Percentiles rank a stretch among this genome's conserved stretches.
Conservation (phyloP, 768 basidiomycete species). For the Hypholoma fasciculare region DNA sequence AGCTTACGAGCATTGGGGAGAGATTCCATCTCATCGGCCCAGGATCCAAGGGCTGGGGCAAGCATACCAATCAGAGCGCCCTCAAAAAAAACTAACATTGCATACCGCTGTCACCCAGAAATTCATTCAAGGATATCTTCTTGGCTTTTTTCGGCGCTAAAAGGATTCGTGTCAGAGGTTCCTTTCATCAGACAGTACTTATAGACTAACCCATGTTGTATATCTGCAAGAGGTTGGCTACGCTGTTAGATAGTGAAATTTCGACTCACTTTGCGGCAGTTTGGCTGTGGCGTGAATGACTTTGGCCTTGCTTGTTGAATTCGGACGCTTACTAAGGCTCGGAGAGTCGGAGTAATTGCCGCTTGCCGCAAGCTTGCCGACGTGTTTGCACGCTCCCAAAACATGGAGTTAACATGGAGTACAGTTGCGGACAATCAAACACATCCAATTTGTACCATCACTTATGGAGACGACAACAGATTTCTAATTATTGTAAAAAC, state of each 20-base stretch:
- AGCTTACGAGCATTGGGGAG: slow-evolving; percentile 90
- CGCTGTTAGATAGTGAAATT: slow-evolving; percentile 15
- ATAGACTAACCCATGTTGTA: slow-evolving; percentile 16
- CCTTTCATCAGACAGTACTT: background rate
- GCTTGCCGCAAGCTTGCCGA: no score
- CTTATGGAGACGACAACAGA: no score
- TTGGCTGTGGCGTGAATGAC: slow-evolving; percentile 17
- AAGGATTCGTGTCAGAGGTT: slow-evolving; percentile 3
- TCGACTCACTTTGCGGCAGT: slow-evolving; percentile 10
- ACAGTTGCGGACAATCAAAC: no score
- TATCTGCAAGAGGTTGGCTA: slow-evolving; percentile 2
- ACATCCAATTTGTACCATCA: no score
- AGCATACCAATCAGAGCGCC: slow-evolving; percentile 15
- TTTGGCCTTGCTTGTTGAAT: slow-evolving; percentile 6
- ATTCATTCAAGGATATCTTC: slow-evolving; percentile 92
- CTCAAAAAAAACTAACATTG: slow-evolving; percentile 20
- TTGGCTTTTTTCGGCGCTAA: slow-evolving; percentile 89
- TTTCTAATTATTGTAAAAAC: no score
- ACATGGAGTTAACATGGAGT: no score
- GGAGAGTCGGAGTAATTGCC: no score
- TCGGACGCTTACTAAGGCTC: no score
- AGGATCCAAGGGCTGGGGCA: slow-evolving; percentile 78
- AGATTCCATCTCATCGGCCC: slow-evolving; percentile 98
- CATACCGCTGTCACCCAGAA: slow-evolving; percentile 85
- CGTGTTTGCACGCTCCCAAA: no score